Conservation (phyloP, 83 land plant genomes). For the Picea mariana region DNA sequence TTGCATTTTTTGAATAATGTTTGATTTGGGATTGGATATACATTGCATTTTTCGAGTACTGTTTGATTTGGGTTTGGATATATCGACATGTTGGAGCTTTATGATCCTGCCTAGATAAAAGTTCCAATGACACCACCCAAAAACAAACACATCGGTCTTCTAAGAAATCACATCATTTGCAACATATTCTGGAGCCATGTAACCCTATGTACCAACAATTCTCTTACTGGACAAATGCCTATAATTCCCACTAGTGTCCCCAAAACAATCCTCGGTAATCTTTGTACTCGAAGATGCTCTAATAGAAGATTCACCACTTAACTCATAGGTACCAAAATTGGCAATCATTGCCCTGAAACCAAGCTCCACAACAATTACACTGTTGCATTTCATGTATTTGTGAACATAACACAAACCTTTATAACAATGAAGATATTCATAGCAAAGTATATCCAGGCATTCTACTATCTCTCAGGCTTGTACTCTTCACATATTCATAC, state of each 20-base stretch:
- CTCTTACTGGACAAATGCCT: constrained; percentile 20
- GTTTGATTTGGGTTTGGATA: too few species aligned
- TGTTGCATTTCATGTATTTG: background rate
- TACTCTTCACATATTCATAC: constrained; percentile 30
- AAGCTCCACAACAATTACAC: constrained; percentile 22
- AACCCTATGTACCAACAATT: constrained; percentile 38
- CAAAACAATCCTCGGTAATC: constrained; percentile 5
- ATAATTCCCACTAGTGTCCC: constrained; percentile 6
- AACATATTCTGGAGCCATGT: too few species aligned
- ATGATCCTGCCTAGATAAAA: too few species aligned
- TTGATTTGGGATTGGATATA: too few species aligned
- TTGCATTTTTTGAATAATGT: too few species aligned
- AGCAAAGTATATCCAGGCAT: constrained; percentile 12
- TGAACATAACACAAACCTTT: constrained; percentile 23
- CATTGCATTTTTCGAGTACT: too few species aligned
- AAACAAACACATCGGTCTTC: too few species aligned
- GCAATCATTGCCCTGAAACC: constrained; percentile 36
- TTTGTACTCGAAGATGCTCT: background rate
- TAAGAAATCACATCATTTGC: too few species aligned
- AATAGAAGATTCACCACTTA: constrained; percentile 28
- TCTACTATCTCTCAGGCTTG: constrained; percentile 16
- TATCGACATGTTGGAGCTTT: too few species aligned
- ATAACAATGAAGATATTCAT: too few species aligned
- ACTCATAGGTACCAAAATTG: background rate
- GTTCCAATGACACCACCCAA: too few species aligned